A percentile compares a stretch with the other conserved stretches of the same genome.
Conservation (phyloP, 768 basidiomycete genomes). For the Tricholoma saponaceum region DNA sequence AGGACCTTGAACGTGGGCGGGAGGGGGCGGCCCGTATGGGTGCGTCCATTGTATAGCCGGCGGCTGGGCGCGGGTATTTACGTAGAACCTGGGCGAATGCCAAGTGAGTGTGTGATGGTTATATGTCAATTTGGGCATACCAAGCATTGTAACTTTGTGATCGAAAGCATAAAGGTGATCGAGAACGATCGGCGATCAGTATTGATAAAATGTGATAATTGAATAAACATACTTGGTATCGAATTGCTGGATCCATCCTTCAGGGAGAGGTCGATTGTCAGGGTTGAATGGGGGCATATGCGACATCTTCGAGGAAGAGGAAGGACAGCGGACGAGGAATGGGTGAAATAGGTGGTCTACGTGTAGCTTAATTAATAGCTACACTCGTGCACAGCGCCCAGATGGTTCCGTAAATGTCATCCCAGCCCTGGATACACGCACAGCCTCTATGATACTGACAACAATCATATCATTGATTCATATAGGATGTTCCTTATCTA, state of each 20-base stretch:
- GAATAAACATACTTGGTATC: conserved; percentile 55
- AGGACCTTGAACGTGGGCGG: no score
- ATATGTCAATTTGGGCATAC: conserved; percentile 31
- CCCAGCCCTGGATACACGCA: no score
- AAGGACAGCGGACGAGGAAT: no score
- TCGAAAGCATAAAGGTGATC: no score
- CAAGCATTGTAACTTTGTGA: conserved; percentile 57
- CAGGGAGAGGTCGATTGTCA: conserved; percentile 57
- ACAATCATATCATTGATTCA: no score
- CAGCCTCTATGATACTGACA: no score
- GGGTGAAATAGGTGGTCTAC: no score
- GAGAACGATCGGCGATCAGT: not conserved
- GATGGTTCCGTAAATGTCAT: no score
- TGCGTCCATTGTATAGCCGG: conserved; percentile 69
- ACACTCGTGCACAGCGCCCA: no score
- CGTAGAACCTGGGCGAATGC: conserved; percentile 60
- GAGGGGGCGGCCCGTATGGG: conserved; percentile 51
- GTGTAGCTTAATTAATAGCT: no score
- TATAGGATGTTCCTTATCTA: no score
- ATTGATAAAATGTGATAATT: conserved; percentile 16
- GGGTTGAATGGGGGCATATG: conserved; percentile 29
- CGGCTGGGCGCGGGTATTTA: conserved; percentile 59
- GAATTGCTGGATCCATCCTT: conserved; percentile 66
- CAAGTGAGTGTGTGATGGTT: not conserved
- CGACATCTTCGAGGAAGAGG: no score